Base-by-base conservation (phyloP, 306 rosid genomes). In the Prunus mume region DNA sequence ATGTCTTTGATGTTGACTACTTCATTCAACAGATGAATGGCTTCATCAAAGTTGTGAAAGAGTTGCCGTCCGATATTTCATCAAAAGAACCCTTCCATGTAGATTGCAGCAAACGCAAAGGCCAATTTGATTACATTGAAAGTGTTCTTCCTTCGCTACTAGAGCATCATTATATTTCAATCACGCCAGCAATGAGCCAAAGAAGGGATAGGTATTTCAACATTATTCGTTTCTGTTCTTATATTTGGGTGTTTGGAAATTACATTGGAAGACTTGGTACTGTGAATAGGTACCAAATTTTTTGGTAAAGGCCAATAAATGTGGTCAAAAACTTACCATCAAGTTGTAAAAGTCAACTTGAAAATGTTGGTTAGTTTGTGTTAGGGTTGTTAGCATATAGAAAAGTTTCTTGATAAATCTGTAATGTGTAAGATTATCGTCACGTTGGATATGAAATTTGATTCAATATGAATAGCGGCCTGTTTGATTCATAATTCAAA, bases 41-140 rank as follows among this genome's bases (percentile, higher is more conserved):
- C 76, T 95, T 85, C 83, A 85, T 92, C 78, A 86, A 86, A 74
- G 91, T 95, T 72, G 92, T 84, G 61, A 88, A 80, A 85, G 81
- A 90, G 69, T 86, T 95, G 46, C 99, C 99, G 0, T 76, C 79
- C 0, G 96, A 86, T 72, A 78, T 92, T 74, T 89, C 89, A 22
- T 85, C 87, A 54, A 89, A 87, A 78, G 91, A 90, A 69, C 99
- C 96, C 0, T 63, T 89, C 73, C 90, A 24, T 67, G 99, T 92
- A 27, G 92, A 92, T 78, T 90, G 99, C 73, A 92, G 99, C 83
- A 95, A 95, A 82, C 91, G 97, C 77, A 95, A 95, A 73, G 97
- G 96, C 47, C 96, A 90, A 52, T 95, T 89, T 76, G 97, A 92
- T 80, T 95, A 95, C 62, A 62, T 91, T 66, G 97, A 95, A 88